phyloP scores from a whole-genome alignment of 192 early-diverging fungal species.

The Backusella luteola region DNA sequence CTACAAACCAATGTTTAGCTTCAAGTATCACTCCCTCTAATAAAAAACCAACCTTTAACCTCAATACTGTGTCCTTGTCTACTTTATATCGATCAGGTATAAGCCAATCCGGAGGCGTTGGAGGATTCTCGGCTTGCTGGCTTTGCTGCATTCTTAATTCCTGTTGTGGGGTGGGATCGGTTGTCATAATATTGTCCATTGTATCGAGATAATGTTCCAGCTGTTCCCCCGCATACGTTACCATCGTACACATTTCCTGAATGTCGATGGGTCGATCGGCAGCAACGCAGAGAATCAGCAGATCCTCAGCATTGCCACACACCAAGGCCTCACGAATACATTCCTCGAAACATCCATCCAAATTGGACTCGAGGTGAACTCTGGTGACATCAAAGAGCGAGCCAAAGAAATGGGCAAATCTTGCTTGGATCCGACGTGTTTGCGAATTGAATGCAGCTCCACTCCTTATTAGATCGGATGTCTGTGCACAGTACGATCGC shows the following conservation, averaged over 20 bases:
- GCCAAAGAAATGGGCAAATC: constrained; percentile 37
- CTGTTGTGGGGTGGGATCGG: constrained; percentile 18
- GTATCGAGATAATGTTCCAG: constrained; percentile 27
- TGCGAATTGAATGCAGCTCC: background rate
- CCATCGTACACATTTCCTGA: constrained; percentile 32
- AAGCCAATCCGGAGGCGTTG: constrained; percentile 35
- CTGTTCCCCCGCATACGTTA: constrained; percentile 33
- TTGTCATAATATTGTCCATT: constrained; percentile 16
- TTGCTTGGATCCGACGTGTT: constrained; percentile 8
- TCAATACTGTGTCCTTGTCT: constrained; percentile 19
- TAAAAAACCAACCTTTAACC: constrained; percentile 26
- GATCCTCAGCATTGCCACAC: constrained; percentile 29
- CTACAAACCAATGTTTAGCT: background rate
- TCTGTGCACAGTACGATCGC: constrained; percentile 26
- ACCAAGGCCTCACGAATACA: constrained; percentile 37
- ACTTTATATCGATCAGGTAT: constrained; percentile 35
- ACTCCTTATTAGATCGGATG: background rate
- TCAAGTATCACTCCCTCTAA: no score
- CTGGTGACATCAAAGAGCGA: constrained; percentile 31
- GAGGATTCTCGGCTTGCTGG: background rate
- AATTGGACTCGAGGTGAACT: constrained; percentile 35
- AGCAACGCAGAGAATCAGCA: constrained; percentile 26
- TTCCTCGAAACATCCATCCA: constrained; percentile 38
- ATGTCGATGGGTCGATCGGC: constrained; percentile 27
- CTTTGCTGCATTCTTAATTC: background rate